Evolutionary conservation across 768 basidiomycete genomes (phyloP).

Genomic region (Tricholoma saponaceum): DNA sequence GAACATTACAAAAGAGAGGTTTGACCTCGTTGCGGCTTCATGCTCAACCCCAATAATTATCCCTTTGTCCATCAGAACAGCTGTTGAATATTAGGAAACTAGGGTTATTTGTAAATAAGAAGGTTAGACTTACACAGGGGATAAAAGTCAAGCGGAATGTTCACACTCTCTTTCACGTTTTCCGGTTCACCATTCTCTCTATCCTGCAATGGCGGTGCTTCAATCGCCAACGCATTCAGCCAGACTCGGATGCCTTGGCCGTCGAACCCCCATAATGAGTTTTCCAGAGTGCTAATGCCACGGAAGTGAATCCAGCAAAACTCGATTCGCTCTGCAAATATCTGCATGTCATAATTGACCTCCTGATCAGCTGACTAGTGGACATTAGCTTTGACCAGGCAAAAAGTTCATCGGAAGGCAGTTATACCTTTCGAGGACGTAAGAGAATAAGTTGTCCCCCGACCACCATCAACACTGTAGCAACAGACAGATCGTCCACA

Average conservation of each 20-base stretch:
- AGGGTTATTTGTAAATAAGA: neutral
- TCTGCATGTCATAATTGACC: slow-evolving; percentile 96
- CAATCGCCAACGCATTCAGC: slow-evolving; percentile 93
- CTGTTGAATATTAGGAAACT: slow-evolving; percentile 37
- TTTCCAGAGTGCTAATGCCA: slow-evolving; percentile 90
- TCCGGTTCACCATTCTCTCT: slow-evolving; percentile 25
- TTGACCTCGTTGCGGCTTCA: slow-evolving; percentile 70
- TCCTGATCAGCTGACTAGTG: slow-evolving; percentile 75
- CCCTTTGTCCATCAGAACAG: slow-evolving; percentile 98
- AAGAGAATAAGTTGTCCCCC: slow-evolving; percentile 88
- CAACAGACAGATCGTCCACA: slow-evolving; percentile 85
- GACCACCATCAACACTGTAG: slow-evolving; percentile 94
- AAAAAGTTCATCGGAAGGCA: neutral
- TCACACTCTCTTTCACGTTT: slow-evolving; percentile 89
- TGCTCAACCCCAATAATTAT: slow-evolving; percentile 96
- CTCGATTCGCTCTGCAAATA: slow-evolving; percentile 94
- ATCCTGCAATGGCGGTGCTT: slow-evolving; percentile 44
- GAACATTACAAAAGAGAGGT: slow-evolving; percentile 87
- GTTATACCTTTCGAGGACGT: slow-evolving; percentile 74
- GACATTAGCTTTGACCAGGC: neutral
- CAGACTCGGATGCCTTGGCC: slow-evolving; percentile 87
- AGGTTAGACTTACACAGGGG: slow-evolving; percentile 71
- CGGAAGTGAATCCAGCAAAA: slow-evolving; percentile 98
- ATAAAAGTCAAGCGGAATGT: slow-evolving; percentile 90
- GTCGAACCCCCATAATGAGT: slow-evolving; percentile 97